These are phyloP conservation scores for Claviceps monticola DNA, from an alignment of 2,329 filamentous ascomycete species.

Conservation along the genomic window DNA sequence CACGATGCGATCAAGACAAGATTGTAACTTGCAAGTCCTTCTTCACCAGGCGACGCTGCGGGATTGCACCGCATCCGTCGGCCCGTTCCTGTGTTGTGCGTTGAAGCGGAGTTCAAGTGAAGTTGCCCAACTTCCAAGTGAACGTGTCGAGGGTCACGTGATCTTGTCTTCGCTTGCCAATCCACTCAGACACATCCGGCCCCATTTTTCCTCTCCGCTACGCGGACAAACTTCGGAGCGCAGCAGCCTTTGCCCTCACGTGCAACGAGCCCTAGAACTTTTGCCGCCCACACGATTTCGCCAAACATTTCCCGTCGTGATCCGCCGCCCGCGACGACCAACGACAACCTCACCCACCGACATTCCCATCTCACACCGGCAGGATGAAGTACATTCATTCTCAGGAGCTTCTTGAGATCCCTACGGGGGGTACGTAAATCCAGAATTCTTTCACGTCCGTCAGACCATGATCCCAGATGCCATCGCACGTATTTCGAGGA, in stretches of 20 bases:
- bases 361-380: slow-evolving; percentile 37
- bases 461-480: not conserved
- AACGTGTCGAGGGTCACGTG: not conserved
- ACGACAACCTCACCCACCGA: slow-evolving; percentile 28
- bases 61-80: too few relatives aligned
- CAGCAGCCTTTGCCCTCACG: slow-evolving; percentile 20
- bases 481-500: not conserved
- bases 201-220: not conserved
- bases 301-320: slow-evolving; percentile 24
- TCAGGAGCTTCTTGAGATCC: slow-evolving; percentile 87
- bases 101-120: too few relatives aligned
- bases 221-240: slow-evolving; percentile 15
- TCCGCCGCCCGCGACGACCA: slow-evolving; percentile 18
- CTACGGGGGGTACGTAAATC: slow-evolving; percentile 75
- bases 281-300: slow-evolving; percentile 29
- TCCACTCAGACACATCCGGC: not conserved
- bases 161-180: not conserved
- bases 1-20: too few relatives aligned
- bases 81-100: too few relatives aligned
- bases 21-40: too few relatives aligned
- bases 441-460: not conserved
- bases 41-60: too few relatives aligned
- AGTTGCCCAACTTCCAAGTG: too few relatives aligned
- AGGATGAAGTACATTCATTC: slow-evolving; percentile 99
- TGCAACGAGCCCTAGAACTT: slow-evolving; percentile 31